Evolutionary conservation across 768 basidiomycete genomes (phyloP), one percentile per base, ranked within the genome.

Genomic region (Heimioporus sp.): DNA sequence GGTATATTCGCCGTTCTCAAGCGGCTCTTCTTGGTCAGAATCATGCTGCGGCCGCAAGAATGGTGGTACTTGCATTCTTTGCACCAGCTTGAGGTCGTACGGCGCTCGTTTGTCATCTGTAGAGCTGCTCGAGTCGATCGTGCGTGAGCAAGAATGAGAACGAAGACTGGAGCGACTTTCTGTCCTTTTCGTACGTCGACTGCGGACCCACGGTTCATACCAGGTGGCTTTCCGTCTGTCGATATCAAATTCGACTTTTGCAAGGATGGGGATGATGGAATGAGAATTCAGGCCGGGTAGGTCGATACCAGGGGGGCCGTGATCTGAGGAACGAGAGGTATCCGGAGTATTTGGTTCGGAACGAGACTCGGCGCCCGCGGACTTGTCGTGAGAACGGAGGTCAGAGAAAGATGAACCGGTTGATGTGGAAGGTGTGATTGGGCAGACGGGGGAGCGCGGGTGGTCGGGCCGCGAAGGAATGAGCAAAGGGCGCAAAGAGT

Each of bases 211-310:
- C 9, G 85, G 83, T n/a, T 85, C 85, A 56, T 86, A 94, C 94
- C 94, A 97, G 4, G 73, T 72, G 2, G 92, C 94, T 56, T 78
- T 85, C 47, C 80, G 74, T 36, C 76, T 76, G 68, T 97, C 95
- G 59, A 98, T 86, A 65, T 97, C 92, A 61, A 98, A 97, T 67
- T 98, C 94, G 12, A 98, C 83, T 68, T 95, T 95, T 44, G 93
- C 95, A 28, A 98, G 79, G 50, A 97, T 85, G 5, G 89, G 90
- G 48, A 92, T 83, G 20, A 90, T 70, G 21, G 85, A 80, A 43
- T 80, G 68, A 7, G 84, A 82, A 50, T 69, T 66, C 37, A 90
- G 75, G 8, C 87, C 89, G 5, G 87, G 85, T 10, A 90, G 76
- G 48, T 84, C 77, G 51, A 89, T 72, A 20, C 78, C 77, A 43